Evolutionary conservation across 495 filamentous ascomycete genomes (phyloP), one percentile per base, ranked within the genome.

Genomic region (Hyaloscypha variabilis): DNA sequence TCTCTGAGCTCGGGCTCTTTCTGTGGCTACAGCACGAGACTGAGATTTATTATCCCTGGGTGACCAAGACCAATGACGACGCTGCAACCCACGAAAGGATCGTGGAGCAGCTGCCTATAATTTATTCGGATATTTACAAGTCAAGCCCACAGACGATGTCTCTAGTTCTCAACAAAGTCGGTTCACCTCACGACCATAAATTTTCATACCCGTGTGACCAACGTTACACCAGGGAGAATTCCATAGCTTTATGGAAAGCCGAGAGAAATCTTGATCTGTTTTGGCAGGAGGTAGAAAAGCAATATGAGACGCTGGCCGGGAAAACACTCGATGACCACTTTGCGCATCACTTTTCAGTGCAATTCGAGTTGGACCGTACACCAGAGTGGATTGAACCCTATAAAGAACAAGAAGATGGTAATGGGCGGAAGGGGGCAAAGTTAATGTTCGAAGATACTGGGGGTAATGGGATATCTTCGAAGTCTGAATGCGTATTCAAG

Each of bases 201-300:
- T 85, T 84, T 62, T 46, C 68, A 30, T 85, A 88, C 68, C 83
- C 84, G 10, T 68, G 75, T 6, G 77, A 81, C 11, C 84, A 84
- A 65, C 78, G 75, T 21, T 73, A 74, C 6, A 85, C 75, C 10
- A 74, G 73, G 54, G 74, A 78, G 53, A 85, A 74, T 46, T 70
- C 77, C 0, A 73, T 77, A 23, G 57, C 69, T 8, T 77, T 84
- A 69, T 74, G 74, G 29, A n/a, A 46, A 10, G 83, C 83, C 6
- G 84, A 88, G 60, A 31, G 54, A 1, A 76, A 78, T 63, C 74
- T 87, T 3, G 83, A 87, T 65, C 31, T 14, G 0, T 83, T 86
- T 67, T 88, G 85, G 85, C 42, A 34, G 6, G 49, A 58, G 0
- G 36, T 78, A 19, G 77, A 79, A 49, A 50, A 49, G 19, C 6